These are phyloP conservation scores for Malassezia furfur DNA, from an alignment of 1,284 basidiomycete genomes.

Conservation along the genomic window DNA sequence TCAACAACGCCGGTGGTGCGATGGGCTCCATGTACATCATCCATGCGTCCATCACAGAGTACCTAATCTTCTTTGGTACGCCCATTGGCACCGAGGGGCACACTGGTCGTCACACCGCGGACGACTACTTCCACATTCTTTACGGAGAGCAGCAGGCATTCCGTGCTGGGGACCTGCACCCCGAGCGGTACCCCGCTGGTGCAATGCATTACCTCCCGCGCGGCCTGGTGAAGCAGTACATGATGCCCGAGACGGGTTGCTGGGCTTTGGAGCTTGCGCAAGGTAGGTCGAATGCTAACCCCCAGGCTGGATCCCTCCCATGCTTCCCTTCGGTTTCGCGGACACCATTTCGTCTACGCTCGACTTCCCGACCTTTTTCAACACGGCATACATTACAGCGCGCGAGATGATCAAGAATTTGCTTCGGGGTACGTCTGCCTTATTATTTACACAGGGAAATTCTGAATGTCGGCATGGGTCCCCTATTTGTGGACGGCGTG, in stretches of 20 bases:
- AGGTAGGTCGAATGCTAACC: constrained; percentile 53
- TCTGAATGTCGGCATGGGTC: neutral
- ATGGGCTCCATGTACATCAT: constrained; percentile 97
- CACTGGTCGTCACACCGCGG: constrained; percentile 82
- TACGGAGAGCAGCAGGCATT: constrained; percentile 88
- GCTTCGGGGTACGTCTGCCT: constrained; percentile 12
- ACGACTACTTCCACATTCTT: constrained; percentile 96
- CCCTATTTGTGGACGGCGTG: constrained; percentile 9
- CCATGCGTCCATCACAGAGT: constrained; percentile 78
- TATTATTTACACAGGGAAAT: constrained; percentile 8
- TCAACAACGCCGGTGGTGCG: constrained; percentile 95
- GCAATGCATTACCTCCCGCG: constrained; percentile 72
- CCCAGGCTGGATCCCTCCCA: constrained; percentile 50
- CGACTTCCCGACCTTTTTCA: constrained; percentile 71
- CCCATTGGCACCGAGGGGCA: constrained; percentile 95
- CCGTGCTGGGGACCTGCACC: constrained; percentile 61
- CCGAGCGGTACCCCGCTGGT: constrained; percentile 64
- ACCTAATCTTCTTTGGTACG: constrained; percentile 76
- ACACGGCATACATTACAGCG: constrained; percentile 68
- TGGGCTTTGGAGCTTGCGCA: constrained; percentile 90
- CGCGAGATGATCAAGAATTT: constrained; percentile 44
- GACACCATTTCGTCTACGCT: constrained; percentile 80
- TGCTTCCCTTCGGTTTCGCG: constrained; percentile 73
- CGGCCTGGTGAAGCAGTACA: constrained; percentile 86
- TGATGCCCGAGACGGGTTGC: constrained; percentile 79